Evolutionary conservation across 371 early-diverging fungal genomes (phyloP).

Genomic region (Apophysomyces ossiformis): DNA sequence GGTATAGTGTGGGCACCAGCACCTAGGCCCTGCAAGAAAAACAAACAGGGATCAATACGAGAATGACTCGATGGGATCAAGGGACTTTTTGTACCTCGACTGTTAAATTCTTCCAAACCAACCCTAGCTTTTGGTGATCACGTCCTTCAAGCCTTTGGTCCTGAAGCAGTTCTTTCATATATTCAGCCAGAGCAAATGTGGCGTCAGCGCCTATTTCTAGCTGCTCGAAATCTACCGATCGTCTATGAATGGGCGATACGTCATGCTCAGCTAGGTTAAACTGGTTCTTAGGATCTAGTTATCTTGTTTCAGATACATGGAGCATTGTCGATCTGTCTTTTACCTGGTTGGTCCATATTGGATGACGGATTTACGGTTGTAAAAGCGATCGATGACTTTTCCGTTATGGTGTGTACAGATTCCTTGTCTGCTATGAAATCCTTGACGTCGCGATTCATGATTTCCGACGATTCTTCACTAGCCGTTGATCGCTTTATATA

Average conservation of each 20-base stretch:
- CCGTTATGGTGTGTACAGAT: too few species aligned
- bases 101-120: conserved; percentile 38
- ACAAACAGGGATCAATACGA: conserved; percentile 5
- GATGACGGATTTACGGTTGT: too few species aligned
- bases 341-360: too few species aligned
- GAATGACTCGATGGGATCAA: background rate
- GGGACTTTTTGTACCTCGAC: conserved; percentile 31
- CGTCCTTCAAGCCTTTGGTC: conserved; percentile 17
- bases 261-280: background rate
- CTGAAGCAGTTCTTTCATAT: background rate
- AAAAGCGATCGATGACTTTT: too few species aligned
- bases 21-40: conserved; percentile 17
- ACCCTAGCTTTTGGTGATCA: conserved; percentile 37
- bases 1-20: conserved; percentile 31
- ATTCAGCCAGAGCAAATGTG: conserved; percentile 28
- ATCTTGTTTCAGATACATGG: too few species aligned
- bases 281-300: too few species aligned
- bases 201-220: conserved; percentile 29
- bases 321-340: too few species aligned
- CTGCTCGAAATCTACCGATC: conserved; percentile 4
- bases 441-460: too few species aligned
- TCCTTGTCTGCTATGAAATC: too few species aligned
- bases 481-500: too few species aligned
- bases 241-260: background rate
- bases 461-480: too few species aligned